Evolutionary conservation across 163 green algal species (phyloP), one percentile per base, ranked within the genome.

Genomic region (Chlorella variabilis): DNA sequence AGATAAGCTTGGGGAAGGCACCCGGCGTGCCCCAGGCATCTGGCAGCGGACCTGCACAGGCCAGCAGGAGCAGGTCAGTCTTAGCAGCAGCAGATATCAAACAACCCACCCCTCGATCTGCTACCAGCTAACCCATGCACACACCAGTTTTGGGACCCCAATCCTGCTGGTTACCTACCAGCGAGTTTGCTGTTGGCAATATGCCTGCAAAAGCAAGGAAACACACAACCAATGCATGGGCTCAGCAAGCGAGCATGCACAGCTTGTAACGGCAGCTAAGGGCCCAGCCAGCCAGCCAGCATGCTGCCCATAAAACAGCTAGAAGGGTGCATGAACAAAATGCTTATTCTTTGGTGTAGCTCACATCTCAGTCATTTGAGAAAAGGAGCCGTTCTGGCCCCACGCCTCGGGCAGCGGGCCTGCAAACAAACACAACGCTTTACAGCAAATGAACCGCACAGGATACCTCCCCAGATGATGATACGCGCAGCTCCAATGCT

Each of bases 361-460:
- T 67, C 59, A 67, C 59, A 67, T 9, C n/a, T 39, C 59, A 39
- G n/a, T 39, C 29, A 67, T 5, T 6, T 7, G 27, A 18, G 59
- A 4, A 67, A 67, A 67, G 29, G 59, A 39, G 4, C 59, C 59
- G 18, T 67, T 67, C 59, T 67, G 59, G 59, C 59, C 59, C 59
- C 59, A 67, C 20, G 59, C n/a, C 6, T 17, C 29, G 5, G 59
- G 59, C 29, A 67, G 38, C 9, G 59, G 23, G 23, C 54, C 54
- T 62, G 54, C 18, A 31, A n/a, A 15, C 20, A 62, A 31, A 15
- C 54, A 25, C 4, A 9, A 62, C 25, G 54, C 15, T 8, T 27
- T 23, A 54, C 11, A 54, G 15, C 11, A 23, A 54, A 62, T 62
- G 18, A 62, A n/a, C n/a, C n/a, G n/a, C n/a, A n/a, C n/a, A n/a